These are phyloP conservation scores for Russula sp. DNA, from an alignment of 768 basidiomycete species.

Conservation along the genomic window DNA sequence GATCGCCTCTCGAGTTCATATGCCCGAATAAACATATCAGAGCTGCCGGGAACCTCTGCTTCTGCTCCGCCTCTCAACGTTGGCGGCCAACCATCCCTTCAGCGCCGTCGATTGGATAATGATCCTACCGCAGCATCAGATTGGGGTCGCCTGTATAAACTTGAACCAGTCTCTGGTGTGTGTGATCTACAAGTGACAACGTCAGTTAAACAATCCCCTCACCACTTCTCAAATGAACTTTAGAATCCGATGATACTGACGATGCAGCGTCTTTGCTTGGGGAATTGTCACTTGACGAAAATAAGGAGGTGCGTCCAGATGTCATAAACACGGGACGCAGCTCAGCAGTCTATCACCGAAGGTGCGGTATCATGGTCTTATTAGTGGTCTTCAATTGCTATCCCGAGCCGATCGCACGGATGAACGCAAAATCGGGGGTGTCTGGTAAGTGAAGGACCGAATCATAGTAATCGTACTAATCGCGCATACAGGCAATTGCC, in stretches of 20 bases:
- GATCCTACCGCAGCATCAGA: conserved; percentile 31
- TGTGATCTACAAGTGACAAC: not conserved
- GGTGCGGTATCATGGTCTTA: conserved; percentile 79
- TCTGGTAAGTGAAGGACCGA: conserved; percentile 41
- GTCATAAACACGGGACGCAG: conserved; percentile 11
- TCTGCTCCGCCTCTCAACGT: conserved; percentile 2
- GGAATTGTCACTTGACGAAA: conserved; percentile 66
- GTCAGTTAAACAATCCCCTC: not conserved
- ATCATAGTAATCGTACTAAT: not conserved
- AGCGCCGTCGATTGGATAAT: conserved; percentile 42
- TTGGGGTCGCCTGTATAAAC: conserved; percentile 55
- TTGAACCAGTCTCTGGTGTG: conserved; percentile 32
- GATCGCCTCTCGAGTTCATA: conserved; percentile 57
- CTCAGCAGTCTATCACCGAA: conserved; percentile 32
- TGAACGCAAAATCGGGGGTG: conserved; percentile 57
- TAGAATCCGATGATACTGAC: conserved; percentile 21
- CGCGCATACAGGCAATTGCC: conserved; percentile 48
- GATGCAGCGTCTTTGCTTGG: conserved; percentile 55
- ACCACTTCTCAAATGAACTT: not conserved
- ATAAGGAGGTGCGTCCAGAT: conserved; percentile 49
- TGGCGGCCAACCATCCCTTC: conserved; percentile 31
- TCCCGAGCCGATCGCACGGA: conserved; percentile 58
- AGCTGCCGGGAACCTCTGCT: not conserved
- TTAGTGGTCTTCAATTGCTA: conserved; percentile 71
- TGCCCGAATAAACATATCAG: conserved; percentile 25